phyloP scores from a whole-genome alignment of 75 land plant genomes.

The Azolla pinnata region DNA sequence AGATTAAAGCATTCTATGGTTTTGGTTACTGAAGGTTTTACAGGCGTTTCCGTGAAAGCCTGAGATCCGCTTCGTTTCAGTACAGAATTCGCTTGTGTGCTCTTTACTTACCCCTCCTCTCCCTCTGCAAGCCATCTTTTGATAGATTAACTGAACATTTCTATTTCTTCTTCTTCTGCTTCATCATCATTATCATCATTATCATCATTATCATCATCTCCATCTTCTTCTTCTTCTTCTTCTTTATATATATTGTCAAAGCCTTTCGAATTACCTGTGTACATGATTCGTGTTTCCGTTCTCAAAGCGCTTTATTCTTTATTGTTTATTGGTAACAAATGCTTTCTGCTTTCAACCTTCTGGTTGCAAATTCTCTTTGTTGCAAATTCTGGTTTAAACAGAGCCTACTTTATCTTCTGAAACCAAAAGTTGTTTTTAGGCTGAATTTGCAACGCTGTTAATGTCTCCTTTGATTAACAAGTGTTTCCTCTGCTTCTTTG shows the following conservation, averaged over 20 bases:
- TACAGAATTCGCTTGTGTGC: neutral
- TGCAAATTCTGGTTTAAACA: too few species aligned
- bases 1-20: too few species aligned
- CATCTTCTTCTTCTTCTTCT: neutral
- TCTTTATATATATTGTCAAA: neutral
- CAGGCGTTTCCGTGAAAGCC: neutral
- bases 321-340: neutral
- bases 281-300: neutral
- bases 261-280: too few species aligned
- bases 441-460: too few species aligned
- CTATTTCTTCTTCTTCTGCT: neutral
- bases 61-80: neutral
- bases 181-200: neutral
- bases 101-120: neutral
- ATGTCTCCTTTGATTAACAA: too few species aligned
- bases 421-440: too few species aligned
- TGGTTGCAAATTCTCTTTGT: too few species aligned
- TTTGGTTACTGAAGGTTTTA: neutral
- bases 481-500: too few species aligned
- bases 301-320: neutral
- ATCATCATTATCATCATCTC: neutral
- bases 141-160: neutral
- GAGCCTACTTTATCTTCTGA: too few species aligned
- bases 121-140: neutral
- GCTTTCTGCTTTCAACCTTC: too few species aligned